These are phyloP conservation scores for Podila clonocystis DNA, from an alignment of 192 early-diverging fungal genomes.

Conservation along the genomic window DNA sequence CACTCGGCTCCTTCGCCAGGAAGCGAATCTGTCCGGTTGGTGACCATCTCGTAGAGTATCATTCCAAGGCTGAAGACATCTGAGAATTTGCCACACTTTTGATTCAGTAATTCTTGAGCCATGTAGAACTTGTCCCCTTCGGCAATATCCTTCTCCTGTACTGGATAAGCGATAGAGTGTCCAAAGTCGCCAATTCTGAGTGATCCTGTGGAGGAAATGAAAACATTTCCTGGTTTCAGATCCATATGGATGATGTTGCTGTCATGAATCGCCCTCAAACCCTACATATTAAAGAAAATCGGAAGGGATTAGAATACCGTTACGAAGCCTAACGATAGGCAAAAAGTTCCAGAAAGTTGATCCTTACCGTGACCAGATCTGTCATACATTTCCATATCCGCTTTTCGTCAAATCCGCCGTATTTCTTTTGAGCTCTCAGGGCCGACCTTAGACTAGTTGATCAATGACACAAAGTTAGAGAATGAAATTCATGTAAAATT, in stretches of 20 bases:
- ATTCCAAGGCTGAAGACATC: slow-evolving; percentile 96
- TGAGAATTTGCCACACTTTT: slow-evolving; percentile 76
- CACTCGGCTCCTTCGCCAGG: slow-evolving; percentile 91
- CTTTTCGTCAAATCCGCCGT: slow-evolving; percentile 60
- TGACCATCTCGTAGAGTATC: slow-evolving; percentile 86
- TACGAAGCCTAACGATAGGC: neutral
- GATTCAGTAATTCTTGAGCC: slow-evolving; percentile 85
- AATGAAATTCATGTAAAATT: neutral
- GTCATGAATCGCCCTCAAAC: slow-evolving; percentile 78
- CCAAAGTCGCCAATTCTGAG: slow-evolving; percentile 96
- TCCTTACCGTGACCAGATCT: slow-evolving; percentile 63
- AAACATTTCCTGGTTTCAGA: slow-evolving; percentile 90
- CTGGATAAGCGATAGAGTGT: slow-evolving; percentile 70
- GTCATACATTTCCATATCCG: slow-evolving; percentile 80
- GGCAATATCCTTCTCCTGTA: slow-evolving; percentile 63
- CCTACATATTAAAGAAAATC: slow-evolving; percentile 39
- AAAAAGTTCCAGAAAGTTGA: neutral
- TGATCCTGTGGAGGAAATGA: slow-evolving; percentile 70
- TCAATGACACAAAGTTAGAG: neutral
- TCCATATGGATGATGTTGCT: slow-evolving; percentile 85
- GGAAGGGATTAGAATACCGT: neutral
- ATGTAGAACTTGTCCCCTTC: slow-evolving; percentile 97
- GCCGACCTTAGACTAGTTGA: slow-evolving; percentile 28
- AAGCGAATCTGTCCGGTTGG: slow-evolving; percentile 74
- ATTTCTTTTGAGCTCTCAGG: slow-evolving; percentile 32